phyloP scores from a whole-genome alignment of 2,329 filamentous ascomycete genomes.

The Clonostachys solani region DNA sequence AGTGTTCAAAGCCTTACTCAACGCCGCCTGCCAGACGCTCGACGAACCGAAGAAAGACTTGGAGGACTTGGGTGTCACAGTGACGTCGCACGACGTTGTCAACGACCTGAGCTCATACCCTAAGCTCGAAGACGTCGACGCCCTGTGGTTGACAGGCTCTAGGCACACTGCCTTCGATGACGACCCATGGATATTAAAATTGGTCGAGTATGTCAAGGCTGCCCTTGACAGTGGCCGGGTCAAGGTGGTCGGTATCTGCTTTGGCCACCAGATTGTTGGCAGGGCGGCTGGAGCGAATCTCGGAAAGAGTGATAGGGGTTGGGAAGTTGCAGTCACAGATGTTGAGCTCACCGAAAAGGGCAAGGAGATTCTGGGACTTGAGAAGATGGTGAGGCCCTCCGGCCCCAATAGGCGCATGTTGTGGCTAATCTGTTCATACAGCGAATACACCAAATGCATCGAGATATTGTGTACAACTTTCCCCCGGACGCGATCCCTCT shows the following conservation, averaged over 20 bases:
- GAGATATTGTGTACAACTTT: conserved; percentile 33
- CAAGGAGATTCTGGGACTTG: background rate
- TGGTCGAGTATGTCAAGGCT: conserved; percentile 30
- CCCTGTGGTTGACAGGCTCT: conserved; percentile 23
- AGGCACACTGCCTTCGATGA: conserved; percentile 37
- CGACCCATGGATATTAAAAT: conserved; percentile 37
- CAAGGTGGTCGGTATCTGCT: conserved; percentile 39
- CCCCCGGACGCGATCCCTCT: conserved; percentile 32
- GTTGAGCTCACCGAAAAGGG: conserved; percentile 1
- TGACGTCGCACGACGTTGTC: conserved; percentile 23
- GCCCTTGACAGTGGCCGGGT: conserved; percentile 27
- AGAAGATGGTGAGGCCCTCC: too few relatives aligned
- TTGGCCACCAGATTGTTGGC: conserved; percentile 43
- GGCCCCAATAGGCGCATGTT: too few relatives aligned
- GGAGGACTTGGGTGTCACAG: background rate
- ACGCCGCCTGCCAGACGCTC: conserved; percentile 2
- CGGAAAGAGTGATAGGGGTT: conserved; percentile 30
- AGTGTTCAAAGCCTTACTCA: conserved; percentile 19
- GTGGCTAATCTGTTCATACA: background rate
- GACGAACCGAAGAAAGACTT: too few relatives aligned
- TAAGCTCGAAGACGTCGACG: conserved; percentile 16
- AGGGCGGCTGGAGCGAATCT: conserved; percentile 32
- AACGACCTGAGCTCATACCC: conserved; percentile 15
- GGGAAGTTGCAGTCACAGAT: conserved; percentile 22
- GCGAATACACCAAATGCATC: conserved; percentile 38